Base-by-base conservation (phyloP, 441 rosid genomes). In the Lepidium campestre region DNA sequence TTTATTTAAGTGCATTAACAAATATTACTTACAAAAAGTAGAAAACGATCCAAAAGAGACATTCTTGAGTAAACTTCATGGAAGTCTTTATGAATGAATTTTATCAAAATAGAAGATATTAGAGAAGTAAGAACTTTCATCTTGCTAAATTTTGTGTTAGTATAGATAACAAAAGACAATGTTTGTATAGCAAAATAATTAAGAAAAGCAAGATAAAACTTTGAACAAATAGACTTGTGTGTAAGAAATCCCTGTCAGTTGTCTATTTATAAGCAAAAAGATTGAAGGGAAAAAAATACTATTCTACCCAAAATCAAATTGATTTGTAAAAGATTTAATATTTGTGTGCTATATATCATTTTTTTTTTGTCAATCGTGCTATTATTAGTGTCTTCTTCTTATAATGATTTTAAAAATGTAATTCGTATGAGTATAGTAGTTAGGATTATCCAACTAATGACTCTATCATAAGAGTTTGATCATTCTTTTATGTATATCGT, bases 41-140 rank as follows among this genome's bases (percentile, higher is more conserved):
- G 67, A 36, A 83, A 72, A 34, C 74, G 70, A 59, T 85, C 87
- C 6, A 67, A 10, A 68, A 81, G 54, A 6, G 83, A 77, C 90
- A 85, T 83, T 68, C 46, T 71, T 35, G 83, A 48, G 17, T 78
- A 72, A 56, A 54, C 65, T 53, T 61, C 81, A 67, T 78, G 87
- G 62, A 85, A 80, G 56, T 85, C 90, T 73, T 67, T 10, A 49
- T 74, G 79, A 74, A 85, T 47, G 73, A 79, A 79, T 32, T 37
- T 75, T 39, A 45, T 62, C 12, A 82, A 31, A 53, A 66, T n/a
- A 6, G 74, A 52, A 22, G 54, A 75, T 2, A 79, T 29, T 42
- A 82, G 53, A 27, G 77, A 52, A 40, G 52, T 75, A 19, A 75
- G 14, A 36, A 25, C 25, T 11, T 66, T 49, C 78, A 74, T 69